Base-by-base conservation (phyloP, 139 green algal species). In the Spirogloea muscicola region DNA sequence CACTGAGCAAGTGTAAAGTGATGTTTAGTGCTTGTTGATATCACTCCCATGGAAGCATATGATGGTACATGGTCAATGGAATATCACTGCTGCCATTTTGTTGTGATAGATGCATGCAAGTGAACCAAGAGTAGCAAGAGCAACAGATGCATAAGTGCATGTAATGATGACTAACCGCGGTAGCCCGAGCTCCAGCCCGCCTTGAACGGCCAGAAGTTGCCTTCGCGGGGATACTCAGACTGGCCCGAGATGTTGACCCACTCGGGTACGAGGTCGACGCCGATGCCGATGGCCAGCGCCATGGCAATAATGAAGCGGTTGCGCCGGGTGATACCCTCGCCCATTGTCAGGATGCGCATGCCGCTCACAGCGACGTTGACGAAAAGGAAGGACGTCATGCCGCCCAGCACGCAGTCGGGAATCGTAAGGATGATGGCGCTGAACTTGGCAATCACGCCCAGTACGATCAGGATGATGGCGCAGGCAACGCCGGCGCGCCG, bases 381-480 rank as follows among this genome's bases (percentile, higher is more conserved):
- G 74, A 84, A 85, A 9, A 82, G 67, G 64, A 84, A 84, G 25
- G 76, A 81, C 27, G 74, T 89, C 72, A 91, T 90, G 42, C 89
- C 89, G 33, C 90, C 89, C 44, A 95, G 82, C 25, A 93, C 87
- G 57, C 67, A 76, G 25, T 76, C 59, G 49, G 90, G 90, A 52
- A 95, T 94, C 83, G 73, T 87, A 1, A 88, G 79, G 72, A 94
- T 87, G 66, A 91, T 84, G 6, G 72, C 89, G 27, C 85, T 79
- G 42, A 88, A 59, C 62, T 90, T 87, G 67, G 36, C 86, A 34
- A 92, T 48, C 41, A 91, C 61, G n/a, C 74, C 72, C 7, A 77
- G 52, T 13, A 71, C 10, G n/a, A 84, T 67, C 10, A 82, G 62
- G 57, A 72, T 83, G 63, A 25, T 0, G 76, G 77, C 46, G 48